Conservation (phyloP, 495 filamentous ascomycete species). For the Penicillium odoratum region DNA sequence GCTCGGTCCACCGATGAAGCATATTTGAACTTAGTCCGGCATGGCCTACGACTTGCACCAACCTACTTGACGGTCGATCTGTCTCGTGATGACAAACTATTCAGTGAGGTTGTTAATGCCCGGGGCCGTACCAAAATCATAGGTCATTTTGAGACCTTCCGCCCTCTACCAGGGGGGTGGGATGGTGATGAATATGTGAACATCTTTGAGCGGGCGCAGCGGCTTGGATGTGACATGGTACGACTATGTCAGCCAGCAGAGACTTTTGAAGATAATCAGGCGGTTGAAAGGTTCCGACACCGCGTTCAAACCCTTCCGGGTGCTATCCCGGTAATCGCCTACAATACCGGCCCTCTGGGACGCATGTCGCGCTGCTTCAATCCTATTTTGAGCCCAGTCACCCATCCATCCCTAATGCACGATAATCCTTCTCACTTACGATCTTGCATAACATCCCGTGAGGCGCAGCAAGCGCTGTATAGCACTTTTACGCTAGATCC, state of each 20-base stretch:
- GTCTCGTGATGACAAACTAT: conserved; percentile 50
- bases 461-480: conserved; percentile 49
- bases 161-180: conserved; percentile 47
- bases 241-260: conserved; percentile 45
- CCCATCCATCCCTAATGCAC: conserved; percentile 30
- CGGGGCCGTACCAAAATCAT: conserved; percentile 67
- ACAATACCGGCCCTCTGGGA: conserved; percentile 68
- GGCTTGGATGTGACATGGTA: conserved; percentile 51
- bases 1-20: conserved; percentile 37
- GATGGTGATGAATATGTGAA: conserved; percentile 35
- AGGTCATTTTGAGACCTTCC: conserved; percentile 56
- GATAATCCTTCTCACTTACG: conserved; percentile 25
- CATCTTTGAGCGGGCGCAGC: conserved; percentile 43
- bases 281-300: conserved; percentile 41
- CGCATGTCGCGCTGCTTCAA: conserved; percentile 65
- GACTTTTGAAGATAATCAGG: conserved; percentile 41
- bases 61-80: conserved; percentile 71
- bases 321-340: conserved; percentile 60
- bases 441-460: conserved; percentile 42
- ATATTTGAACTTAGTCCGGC: conserved; percentile 62
- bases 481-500: conserved; percentile 57
- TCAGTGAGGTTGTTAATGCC: conserved; percentile 54
- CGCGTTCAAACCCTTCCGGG: conserved; percentile 31
- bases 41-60: conserved; percentile 67
- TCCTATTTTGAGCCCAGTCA: conserved; percentile 62